phyloP scores from a whole-genome alignment of 352 stramenopile species.

The Globisporangium orthogonon region DNA sequence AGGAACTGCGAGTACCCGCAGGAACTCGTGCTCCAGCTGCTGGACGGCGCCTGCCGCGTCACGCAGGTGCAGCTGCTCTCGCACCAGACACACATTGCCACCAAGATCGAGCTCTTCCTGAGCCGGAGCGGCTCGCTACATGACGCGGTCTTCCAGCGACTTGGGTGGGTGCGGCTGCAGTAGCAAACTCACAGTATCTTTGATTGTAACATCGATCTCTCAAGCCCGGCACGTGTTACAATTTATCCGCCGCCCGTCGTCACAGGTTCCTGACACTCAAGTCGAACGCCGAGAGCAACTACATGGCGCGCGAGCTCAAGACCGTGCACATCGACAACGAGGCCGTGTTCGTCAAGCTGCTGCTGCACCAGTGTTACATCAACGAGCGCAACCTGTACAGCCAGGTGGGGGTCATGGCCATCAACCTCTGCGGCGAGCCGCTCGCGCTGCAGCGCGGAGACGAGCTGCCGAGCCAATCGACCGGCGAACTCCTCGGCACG shows the following conservation, averaged over 20 bases:
- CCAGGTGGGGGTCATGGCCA: slow-evolving; percentile 89
- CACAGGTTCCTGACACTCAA: slow-evolving; percentile 68
- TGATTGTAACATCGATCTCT: too few species aligned
- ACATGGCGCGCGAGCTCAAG: slow-evolving; percentile 90
- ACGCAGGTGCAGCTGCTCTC: slow-evolving; percentile 88
- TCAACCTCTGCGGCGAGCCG: slow-evolving; percentile 80
- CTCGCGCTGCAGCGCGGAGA: slow-evolving; percentile 14
- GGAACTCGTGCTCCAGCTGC: slow-evolving; percentile 85
- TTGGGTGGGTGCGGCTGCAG: slow-evolving; percentile 40
- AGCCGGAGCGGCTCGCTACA: slow-evolving; percentile 35
- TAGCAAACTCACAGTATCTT: too few species aligned
- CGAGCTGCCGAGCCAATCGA: slow-evolving; percentile 50
- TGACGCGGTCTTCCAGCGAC: slow-evolving; percentile 54
- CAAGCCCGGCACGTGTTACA: not conserved
- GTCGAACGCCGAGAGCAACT: slow-evolving; percentile 76
- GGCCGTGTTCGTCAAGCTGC: slow-evolving; percentile 79
- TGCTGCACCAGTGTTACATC: slow-evolving; percentile 86
- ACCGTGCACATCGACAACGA: slow-evolving; percentile 87
- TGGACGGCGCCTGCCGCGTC: slow-evolving; percentile 55
- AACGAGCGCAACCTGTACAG: slow-evolving; percentile 89
- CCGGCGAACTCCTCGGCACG: slow-evolving; percentile 22
- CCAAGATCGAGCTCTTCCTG: slow-evolving; percentile 91
- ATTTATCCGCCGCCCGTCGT: not conserved
- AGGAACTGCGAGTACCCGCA: slow-evolving; percentile 93
- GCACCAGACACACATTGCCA: slow-evolving; percentile 90